A percentile compares a stretch with the other conserved stretches of the same genome.
These are phyloP conservation scores for Eucalyptus sp. DNA, from an alignment of 345 rosid genomes.

Conservation along the genomic window DNA sequence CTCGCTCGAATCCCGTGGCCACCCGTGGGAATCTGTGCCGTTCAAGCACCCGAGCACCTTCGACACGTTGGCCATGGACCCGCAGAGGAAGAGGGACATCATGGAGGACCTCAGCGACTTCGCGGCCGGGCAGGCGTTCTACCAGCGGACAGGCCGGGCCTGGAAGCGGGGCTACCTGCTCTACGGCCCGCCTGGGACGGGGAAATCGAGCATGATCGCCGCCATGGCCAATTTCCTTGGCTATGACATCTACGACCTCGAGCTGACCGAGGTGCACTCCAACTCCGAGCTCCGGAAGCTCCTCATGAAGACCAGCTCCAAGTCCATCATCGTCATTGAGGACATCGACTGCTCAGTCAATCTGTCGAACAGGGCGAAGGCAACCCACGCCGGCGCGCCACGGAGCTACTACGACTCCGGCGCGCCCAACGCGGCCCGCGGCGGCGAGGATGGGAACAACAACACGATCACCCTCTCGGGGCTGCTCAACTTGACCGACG, in stretches of 20 bases:
- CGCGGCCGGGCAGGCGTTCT: slow-evolving; percentile 48
- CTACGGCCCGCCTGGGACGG: slow-evolving; percentile 93
- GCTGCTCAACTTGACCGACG: slow-evolving; percentile 86
- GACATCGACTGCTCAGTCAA: slow-evolving; percentile 87
- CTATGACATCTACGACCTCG: slow-evolving; percentile 94
- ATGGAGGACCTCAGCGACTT: slow-evolving; percentile 70
- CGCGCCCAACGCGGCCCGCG: slow-evolving; percentile 20
- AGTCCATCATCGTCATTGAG: slow-evolving; percentile 85
- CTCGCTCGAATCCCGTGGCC: slow-evolving; percentile 76
- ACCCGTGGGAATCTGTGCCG: slow-evolving; percentile 96
- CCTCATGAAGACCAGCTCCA: slow-evolving; percentile 83
- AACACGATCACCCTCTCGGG: slow-evolving; percentile 81
- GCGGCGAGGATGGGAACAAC: slow-evolving; percentile 19
- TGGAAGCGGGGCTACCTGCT: slow-evolving; percentile 93
- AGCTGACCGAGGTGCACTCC: slow-evolving; percentile 80
- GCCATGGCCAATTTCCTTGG: slow-evolving; percentile 92
- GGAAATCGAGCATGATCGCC: slow-evolving; percentile 96
- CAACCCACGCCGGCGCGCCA: not conserved
- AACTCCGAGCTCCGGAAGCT: slow-evolving; percentile 81
- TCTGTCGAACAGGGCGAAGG: slow-evolving; percentile 52
- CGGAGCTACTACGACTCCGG: slow-evolving; percentile 22
- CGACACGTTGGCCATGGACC: slow-evolving; percentile 86
- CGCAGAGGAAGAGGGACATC: slow-evolving; percentile 41
- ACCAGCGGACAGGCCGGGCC: slow-evolving; percentile 85
- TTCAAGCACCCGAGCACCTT: slow-evolving; percentile 96